These are phyloP conservation scores for Penstemon eatonii DNA, from an alignment of 257 asterid species.

Conservation along the genomic window DNA sequence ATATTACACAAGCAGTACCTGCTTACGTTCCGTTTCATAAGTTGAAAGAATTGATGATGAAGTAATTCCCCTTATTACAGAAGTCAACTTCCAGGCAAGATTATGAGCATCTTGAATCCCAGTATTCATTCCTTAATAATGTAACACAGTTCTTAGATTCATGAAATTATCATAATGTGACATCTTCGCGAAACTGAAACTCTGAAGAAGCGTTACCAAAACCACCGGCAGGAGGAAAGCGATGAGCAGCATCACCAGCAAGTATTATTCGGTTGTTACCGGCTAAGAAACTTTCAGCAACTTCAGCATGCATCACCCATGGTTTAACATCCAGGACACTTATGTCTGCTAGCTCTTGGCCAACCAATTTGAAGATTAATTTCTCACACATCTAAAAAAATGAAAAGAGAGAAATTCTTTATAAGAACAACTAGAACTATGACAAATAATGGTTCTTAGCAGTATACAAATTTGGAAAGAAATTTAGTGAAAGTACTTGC, in stretches of 20 bases:
- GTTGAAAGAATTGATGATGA: conserved; percentile 68
- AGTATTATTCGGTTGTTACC: conserved; percentile 61
- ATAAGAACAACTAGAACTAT: conserved; percentile 22
- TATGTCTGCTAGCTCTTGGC: conserved; percentile 82
- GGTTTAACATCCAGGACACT: conserved; percentile 81
- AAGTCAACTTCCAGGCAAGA: conserved; percentile 96
- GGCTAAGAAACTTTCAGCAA: conserved; percentile 72
- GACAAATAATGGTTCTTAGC: conserved; percentile 1
- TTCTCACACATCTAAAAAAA: conserved; percentile 68
- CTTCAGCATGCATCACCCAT: conserved; percentile 99
- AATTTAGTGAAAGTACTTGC: background rate
- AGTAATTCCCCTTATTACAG: conserved; percentile 62
- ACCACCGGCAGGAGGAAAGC: conserved; percentile 99
- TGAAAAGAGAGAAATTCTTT: conserved; percentile 34
- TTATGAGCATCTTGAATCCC: conserved; percentile 98
- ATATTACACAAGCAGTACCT: conserved; percentile 43
- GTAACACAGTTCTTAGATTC: conserved; percentile 16
- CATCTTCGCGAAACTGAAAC: background rate
- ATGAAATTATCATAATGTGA: conserved; percentile 18
- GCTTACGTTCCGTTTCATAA: conserved; percentile 84
- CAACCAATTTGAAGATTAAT: conserved; percentile 70
- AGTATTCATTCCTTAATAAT: conserved; percentile 83
- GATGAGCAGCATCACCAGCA: conserved; percentile 98
- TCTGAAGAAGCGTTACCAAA: conserved; percentile 52
- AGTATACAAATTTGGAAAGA: conserved; percentile 5